Evolutionary conservation across 148 eudicot genomes (phyloP), one percentile per base, ranked within the genome.

Genomic region (Nepenthes mirabilis): DNA sequence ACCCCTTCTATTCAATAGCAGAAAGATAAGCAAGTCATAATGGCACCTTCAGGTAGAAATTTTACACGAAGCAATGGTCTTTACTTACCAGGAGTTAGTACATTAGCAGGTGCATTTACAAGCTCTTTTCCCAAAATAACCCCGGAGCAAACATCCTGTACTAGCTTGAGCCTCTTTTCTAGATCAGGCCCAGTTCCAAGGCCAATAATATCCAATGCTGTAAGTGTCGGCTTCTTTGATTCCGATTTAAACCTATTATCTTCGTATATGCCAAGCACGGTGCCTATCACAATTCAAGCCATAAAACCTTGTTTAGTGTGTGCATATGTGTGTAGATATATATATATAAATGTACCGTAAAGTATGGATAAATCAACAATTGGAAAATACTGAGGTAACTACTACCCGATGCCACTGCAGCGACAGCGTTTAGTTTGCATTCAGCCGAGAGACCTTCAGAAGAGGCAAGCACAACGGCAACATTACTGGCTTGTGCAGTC

Each of bases 31-130:
- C 23, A 23, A 23, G 23, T 23, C 23, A 23, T 23, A 23, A 23
- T 23, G 23, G 23, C 23, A 23, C 23, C 23, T 23, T 23, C 23
- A 36, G 47, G 12, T 23, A 9, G 14, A 63, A 47, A 49, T 35
- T 58, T 12, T 23, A 43, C 2, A 34, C 0, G 34, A 37, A 33
- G 34, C 36, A 58, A 62, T 52, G 13, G 6, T 1, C 7, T 51
- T 51, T 48, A 75, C 90, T 12, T 34, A 91, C 98, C 98, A 66
- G 98, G 98, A 57, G 98, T 93, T 65, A 93, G 95, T 52, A 93
- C 96, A 73, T 93, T 93, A 14, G 98, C 95, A 49, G 98, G 98
- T 36, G 98, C 83, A 73, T 93, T 93, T 34, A 88, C 98, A 61
- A 93, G 83, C 77, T 93, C 88, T 78, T 72, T 88, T 11, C 96